Percentiles rank a stretch among this genome's conserved stretches.
Evolutionary conservation across 2,329 filamentous ascomycete species (phyloP).

Genomic region (Mycogone perniciosa): DNA sequence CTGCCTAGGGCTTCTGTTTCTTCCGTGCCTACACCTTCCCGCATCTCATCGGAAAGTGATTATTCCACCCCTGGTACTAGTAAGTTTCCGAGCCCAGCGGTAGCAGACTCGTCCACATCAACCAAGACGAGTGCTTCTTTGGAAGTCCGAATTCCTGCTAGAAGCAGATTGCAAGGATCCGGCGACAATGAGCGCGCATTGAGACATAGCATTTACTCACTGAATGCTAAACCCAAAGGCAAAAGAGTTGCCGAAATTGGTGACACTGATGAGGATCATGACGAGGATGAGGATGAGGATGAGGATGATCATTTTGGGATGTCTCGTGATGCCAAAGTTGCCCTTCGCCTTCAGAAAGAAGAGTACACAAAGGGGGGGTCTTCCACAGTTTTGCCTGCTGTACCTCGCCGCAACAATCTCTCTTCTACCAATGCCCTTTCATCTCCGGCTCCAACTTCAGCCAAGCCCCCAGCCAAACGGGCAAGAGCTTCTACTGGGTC

Average conservation of each 20-base stretch:
- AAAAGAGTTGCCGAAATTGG: slow-evolving; percentile 32
- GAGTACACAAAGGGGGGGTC: slow-evolving; percentile 20
- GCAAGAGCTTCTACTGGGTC: slow-evolving; percentile 19
- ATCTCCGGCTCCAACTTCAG: slow-evolving; percentile 7
- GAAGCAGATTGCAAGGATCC: slow-evolving; percentile 10
- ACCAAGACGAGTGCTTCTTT: slow-evolving; percentile 14
- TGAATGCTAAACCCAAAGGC: slow-evolving; percentile 41
- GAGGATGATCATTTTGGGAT: slow-evolving; percentile 23
- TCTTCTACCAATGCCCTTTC: neutral
- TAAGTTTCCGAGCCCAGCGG: slow-evolving; percentile 29
- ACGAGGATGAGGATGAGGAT: slow-evolving; percentile 20
- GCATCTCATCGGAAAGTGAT: slow-evolving; percentile 26
- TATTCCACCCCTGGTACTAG: slow-evolving; percentile 33
- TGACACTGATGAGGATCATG: slow-evolving; percentile 31
- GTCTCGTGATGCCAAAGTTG: slow-evolving; percentile 25
- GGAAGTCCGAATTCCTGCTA: slow-evolving; percentile 25
- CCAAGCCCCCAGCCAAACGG: slow-evolving; percentile 19
- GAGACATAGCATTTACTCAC: slow-evolving; percentile 40
- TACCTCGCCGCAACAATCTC: slow-evolving; percentile 4
- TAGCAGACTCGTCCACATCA: slow-evolving; percentile 14
- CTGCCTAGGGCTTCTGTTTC: slow-evolving; percentile 26
- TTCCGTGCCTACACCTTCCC: slow-evolving; percentile 25
- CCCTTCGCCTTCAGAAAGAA: slow-evolving; percentile 30
- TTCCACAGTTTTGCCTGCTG: neutral
- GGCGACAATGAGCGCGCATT: slow-evolving; percentile 25